Percentiles rank a stretch among this genome's conserved stretches.
phyloP scores from a whole-genome alignment of 2,329 filamentous ascomycete genomes.

The Colletotrichum magnum region DNA sequence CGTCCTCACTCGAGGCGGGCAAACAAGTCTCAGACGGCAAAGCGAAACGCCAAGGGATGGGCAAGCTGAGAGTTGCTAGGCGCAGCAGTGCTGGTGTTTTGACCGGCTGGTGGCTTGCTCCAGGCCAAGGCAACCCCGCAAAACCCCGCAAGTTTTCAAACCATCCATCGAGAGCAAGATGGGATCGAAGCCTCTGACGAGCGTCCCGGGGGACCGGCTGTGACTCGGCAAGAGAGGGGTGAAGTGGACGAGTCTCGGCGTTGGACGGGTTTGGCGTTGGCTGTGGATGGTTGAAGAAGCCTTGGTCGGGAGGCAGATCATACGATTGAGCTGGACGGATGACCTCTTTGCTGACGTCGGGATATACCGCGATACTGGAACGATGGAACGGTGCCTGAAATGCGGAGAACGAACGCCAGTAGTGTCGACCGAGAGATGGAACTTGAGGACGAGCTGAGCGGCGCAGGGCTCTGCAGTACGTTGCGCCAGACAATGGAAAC shows the following conservation, averaged over 20 bases:
- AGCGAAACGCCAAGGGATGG: conserved; percentile 30
- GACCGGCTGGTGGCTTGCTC: conserved; percentile 3
- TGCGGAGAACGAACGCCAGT: conserved; percentile 17
- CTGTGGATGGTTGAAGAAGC: neutral
- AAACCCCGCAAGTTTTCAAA: conserved; percentile 35
- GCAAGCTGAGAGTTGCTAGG: neutral
- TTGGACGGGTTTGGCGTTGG: neutral
- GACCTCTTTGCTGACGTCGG: conserved; percentile 7
- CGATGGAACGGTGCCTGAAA: neutral
- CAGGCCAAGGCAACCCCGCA: conserved; percentile 24
- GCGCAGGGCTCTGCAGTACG: neutral
- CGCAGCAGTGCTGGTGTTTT: neutral
- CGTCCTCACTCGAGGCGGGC: neutral
- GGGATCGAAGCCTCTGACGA: conserved; percentile 7
- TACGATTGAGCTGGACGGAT: conserved; percentile 8
- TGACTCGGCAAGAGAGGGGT: conserved; percentile 8
- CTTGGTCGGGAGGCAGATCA: neutral
- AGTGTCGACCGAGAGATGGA: neutral
- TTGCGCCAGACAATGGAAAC: neutral
- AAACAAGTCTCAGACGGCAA: conserved; percentile 16
- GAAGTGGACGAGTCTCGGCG: neutral
- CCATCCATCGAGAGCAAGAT: conserved; percentile 7
- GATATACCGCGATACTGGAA: conserved; percentile 17
- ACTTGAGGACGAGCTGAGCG: neutral
- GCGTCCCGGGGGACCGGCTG: conserved; percentile 1